Conservation (phyloP, 805 yeast species). For the Candida sanyiensis region DNA sequence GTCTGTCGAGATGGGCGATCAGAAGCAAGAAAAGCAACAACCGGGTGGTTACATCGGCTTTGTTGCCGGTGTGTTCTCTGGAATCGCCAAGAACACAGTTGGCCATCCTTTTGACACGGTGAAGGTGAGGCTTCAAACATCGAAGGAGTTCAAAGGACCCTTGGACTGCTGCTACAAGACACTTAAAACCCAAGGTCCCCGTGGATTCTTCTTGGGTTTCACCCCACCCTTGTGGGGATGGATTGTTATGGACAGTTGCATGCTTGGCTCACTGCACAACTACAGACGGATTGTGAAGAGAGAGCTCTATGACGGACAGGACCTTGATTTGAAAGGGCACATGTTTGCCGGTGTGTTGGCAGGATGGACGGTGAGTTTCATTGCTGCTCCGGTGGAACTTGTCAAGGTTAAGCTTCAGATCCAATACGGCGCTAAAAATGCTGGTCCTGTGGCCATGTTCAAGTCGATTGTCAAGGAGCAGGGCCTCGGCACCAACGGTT, state of each 20-base stretch:
- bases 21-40: constrained; percentile 1
- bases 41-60: constrained; percentile 53
- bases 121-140: constrained; percentile 78
- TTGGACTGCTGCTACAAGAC: constrained; percentile 76
- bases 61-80: constrained; percentile 84
- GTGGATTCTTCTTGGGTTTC: constrained; percentile 83
- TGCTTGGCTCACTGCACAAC: constrained; percentile 80
- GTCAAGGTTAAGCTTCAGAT: constrained; percentile 86
- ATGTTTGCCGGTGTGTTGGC: constrained; percentile 70
- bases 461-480: constrained; percentile 48
- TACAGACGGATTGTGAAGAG: constrained; percentile 66
- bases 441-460: constrained; percentile 77
- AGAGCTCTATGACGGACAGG: constrained; percentile 51
- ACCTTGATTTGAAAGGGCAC: constrained; percentile 69
- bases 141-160: constrained; percentile 73
- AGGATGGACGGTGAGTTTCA: constrained; percentile 88
- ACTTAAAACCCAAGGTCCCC: constrained; percentile 62
- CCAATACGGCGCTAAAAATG: constrained; percentile 71
- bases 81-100: constrained; percentile 79
- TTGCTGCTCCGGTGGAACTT: constrained; percentile 93
- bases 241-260: constrained; percentile 89
- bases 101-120: constrained; percentile 94
- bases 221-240: constrained; percentile 92
- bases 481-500: constrained; percentile 55
- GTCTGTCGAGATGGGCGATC: background rate